Base-by-base conservation (phyloP, 2,329 filamentous ascomycete species). In the Diaporthe vexans region DNA sequence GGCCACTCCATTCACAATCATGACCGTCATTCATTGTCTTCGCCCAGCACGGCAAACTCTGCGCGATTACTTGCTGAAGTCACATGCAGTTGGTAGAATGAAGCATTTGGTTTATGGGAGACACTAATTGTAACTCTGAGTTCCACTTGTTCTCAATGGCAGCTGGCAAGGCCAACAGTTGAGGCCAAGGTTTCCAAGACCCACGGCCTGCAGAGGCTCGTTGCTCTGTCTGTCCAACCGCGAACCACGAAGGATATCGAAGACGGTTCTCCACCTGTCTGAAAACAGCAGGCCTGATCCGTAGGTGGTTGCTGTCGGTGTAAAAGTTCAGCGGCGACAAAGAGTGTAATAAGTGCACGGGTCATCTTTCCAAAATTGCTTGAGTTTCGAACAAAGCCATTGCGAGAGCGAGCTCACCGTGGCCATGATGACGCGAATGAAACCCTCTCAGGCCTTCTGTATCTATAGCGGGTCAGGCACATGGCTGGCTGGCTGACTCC, bases 371-470 rank as follows among this genome's bases (percentile, higher is more conserved):
- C 37, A 40, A 40, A 51, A 17, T 48, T 35, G 61, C 21, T 29
- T 19, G 19, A 8, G 43, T 10, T 46, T 19, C 59, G 8, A 37
- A 33, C 43, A 35, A 65, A 65, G 29, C 43, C 61, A 48, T 52
- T 51, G 21, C 46, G 46, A 51, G 46, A 51, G 46, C 46, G 48
- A 51, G 26, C 26, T 63, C 24, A 9, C 24, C 26, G 26, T 3
- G 11, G 43, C 29, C 26, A 29, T 57, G 29, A 51, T 67, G 63
- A 52, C 63, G 48, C 46, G 40, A 52, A 67, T 52, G 63, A 37
- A 67, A 67, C 61, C 43, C 61, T 65, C 46, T n/a, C 46, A 48
- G 37, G 37, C 8, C 46, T 13, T 51, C 61, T 46, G 63, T 67
- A 26, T 40, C 63, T 54, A 33, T 13, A 29, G 63, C 63, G 46